Evolutionary conservation across 1,284 basidiomycete genomes (phyloP).

Genomic region (Sphagnurus paluster): DNA sequence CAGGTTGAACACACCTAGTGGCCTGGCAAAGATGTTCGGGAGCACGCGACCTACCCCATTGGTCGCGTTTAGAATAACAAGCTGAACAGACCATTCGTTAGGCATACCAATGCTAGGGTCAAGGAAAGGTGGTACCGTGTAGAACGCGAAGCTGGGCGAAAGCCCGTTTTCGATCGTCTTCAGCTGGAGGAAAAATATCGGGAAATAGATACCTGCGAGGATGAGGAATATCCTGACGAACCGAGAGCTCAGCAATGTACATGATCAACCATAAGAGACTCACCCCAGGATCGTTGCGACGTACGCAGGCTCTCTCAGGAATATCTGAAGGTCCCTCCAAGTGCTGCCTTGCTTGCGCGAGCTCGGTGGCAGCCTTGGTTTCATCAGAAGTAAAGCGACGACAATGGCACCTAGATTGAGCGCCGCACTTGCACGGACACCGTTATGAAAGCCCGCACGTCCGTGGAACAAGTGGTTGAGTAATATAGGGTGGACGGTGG

Average conservation of each 20-base stretch:
- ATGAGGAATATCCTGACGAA: slow-evolving; percentile 34
- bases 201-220: slow-evolving; percentile 39
- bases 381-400: slow-evolving; percentile 39
- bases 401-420: slow-evolving; percentile 34
- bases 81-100: slow-evolving; percentile 8
- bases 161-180: slow-evolving; percentile 41
- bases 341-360: slow-evolving; percentile 14
- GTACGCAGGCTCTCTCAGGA: slow-evolving; percentile 33
- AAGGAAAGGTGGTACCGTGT: slow-evolving; percentile 29
- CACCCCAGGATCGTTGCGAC: slow-evolving; percentile 35
- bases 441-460: too few species aligned
- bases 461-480: slow-evolving; percentile 48
- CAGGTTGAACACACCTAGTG: slow-evolving; percentile 41
- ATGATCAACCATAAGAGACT: too few species aligned
- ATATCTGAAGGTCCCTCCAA: slow-evolving; percentile 6
- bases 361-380: slow-evolving; percentile 20
- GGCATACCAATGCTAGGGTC: too few species aligned
- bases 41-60: slow-evolving; percentile 41
- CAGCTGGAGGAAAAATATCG: slow-evolving; percentile 46
- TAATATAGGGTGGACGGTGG: slow-evolving; percentile 51
- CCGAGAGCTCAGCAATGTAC: too few species aligned
- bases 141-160: slow-evolving; percentile 38
- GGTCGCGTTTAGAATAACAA: slow-evolving; percentile 35
- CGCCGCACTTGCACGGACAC: slow-evolving; percentile 41
- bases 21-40: slow-evolving; percentile 34